A percentile compares a stretch with the other conserved stretches of the same genome.
Evolutionary conservation across 83 land plant species (phyloP).

Genomic region (Isoetes engelmannii): DNA sequence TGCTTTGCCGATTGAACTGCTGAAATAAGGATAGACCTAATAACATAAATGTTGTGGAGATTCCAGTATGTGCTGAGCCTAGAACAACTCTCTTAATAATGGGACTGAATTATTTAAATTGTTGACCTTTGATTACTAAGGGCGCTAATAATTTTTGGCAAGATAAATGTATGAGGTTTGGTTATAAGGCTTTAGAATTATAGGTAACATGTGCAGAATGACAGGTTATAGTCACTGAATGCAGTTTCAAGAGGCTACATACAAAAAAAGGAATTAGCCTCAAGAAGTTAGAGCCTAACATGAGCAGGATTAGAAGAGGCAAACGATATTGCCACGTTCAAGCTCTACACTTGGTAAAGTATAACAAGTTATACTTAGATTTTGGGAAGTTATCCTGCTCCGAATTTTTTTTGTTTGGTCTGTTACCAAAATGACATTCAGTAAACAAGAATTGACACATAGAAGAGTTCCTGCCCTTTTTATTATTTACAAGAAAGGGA

Average conservation of each 20-base stretch:
- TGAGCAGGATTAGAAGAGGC: constrained; percentile 28
- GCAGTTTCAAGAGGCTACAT: constrained; percentile 16
- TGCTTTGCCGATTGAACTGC: neutral
- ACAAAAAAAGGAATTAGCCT: constrained; percentile 28
- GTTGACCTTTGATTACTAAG: neutral
- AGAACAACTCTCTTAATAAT: too few species aligned
- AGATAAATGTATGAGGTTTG: neutral
- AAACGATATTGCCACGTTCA: neutral
- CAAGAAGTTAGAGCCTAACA: constrained; percentile 19
- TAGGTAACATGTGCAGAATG: neutral
- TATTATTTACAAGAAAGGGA: too few species aligned
- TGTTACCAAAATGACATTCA: neutral
- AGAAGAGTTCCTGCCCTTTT: too few species aligned
- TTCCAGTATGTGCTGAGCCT: neutral
- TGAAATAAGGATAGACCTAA: neutral
- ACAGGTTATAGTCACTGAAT: constrained; percentile 25
- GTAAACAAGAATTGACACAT: neutral
- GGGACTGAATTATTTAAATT: too few species aligned
- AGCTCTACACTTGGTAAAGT: neutral
- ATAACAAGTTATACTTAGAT: neutral
- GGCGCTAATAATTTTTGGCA: neutral
- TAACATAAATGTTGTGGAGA: neutral
- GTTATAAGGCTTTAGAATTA: neutral
- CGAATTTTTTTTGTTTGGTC: neutral
- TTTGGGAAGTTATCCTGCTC: neutral